Evolutionary conservation across 31 red algal genomes (phyloP).

Genomic region (Odonthalia washingtoniensis): DNA sequence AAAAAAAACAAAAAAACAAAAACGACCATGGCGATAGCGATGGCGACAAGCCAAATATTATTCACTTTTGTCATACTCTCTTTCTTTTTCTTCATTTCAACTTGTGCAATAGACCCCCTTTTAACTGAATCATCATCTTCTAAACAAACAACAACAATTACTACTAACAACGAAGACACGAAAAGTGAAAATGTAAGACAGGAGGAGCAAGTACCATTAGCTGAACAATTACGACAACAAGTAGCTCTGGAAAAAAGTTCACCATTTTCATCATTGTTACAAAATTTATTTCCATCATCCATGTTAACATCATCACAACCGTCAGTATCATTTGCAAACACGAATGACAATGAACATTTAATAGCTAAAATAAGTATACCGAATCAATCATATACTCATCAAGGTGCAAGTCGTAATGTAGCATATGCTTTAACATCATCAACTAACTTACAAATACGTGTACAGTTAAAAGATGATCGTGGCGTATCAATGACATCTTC

Average conservation of each 20-base stretch:
- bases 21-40: too few relatives aligned
- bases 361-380: not conserved
- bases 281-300: not conserved
- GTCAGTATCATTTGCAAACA: not conserved
- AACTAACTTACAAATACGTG: not conserved
- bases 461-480: not conserved
- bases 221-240: too few relatives aligned
- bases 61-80: too few relatives aligned
- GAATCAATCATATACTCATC: not conserved
- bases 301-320: not conserved
- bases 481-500: not conserved
- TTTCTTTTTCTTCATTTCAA: too few relatives aligned
- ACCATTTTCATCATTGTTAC: not conserved
- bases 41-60: too few relatives aligned
- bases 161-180: too few relatives aligned
- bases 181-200: too few relatives aligned
- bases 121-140: too few relatives aligned
- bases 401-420: not conserved
- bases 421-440: not conserved
- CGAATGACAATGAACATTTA: not conserved
- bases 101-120: too few relatives aligned
- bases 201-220: too few relatives aligned
- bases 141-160: too few relatives aligned
- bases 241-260: too few relatives aligned
- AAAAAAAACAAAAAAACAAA: not conserved